Evolutionary conservation across 2,329 filamentous ascomycete species (phyloP).

Genomic region (Fusarium annulatum): DNA sequence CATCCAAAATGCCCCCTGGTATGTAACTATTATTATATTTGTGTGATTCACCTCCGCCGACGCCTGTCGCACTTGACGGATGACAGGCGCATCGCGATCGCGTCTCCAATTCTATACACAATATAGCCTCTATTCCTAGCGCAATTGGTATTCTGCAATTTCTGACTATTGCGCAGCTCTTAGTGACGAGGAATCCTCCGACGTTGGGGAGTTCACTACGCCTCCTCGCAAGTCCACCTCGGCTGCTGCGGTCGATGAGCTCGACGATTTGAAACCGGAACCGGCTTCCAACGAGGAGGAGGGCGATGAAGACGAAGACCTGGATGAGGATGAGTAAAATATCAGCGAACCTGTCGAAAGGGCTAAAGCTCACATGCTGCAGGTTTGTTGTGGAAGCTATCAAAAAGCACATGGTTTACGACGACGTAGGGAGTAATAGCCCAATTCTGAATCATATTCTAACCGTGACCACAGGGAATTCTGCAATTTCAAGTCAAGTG

Average conservation of each 20-base stretch:
- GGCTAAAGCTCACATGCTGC: constrained; percentile 34
- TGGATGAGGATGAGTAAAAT: constrained; percentile 58
- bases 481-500: constrained; percentile 80
- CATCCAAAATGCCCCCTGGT: constrained; percentile 45
- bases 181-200: constrained; percentile 52
- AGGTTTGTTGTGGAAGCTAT: constrained; percentile 83
- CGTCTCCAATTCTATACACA: background rate
- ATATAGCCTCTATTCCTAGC: background rate
- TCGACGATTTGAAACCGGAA: constrained; percentile 46
- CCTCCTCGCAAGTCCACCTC: constrained; percentile 44
- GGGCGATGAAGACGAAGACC: constrained; percentile 52
- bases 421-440: constrained; percentile 56
- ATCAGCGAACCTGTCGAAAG: constrained; percentile 29
- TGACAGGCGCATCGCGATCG: constrained; percentile 15
- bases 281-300: constrained; percentile 48
- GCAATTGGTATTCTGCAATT: constrained; percentile 1
- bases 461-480: constrained; percentile 53
- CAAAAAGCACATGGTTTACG: constrained; percentile 70
- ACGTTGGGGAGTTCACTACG: constrained; percentile 44
- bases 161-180: constrained; percentile 48
- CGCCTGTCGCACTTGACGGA: constrained; percentile 1
- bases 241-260: constrained; percentile 17
- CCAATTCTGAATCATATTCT: background rate
- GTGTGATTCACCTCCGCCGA: background rate
- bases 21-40: constrained; percentile 1